Percentiles rank a stretch among this genome's conserved stretches.
Evolutionary conservation across 441 rosid species (phyloP).

Genomic region (Erodium trifolium): DNA sequence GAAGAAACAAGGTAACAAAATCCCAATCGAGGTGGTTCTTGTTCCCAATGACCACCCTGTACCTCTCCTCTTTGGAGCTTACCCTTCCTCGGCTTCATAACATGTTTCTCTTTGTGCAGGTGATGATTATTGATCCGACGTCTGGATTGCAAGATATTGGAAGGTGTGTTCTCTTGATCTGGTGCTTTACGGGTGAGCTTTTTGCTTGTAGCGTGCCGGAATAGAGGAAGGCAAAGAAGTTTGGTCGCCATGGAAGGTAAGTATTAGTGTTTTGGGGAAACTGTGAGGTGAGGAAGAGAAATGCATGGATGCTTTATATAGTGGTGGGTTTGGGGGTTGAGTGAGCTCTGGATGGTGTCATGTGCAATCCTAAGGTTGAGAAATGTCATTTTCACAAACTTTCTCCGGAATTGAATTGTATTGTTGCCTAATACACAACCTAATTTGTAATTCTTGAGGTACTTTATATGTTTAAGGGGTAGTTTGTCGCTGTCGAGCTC

Average conservation of each 20-base stretch:
- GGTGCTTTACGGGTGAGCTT: neutral
- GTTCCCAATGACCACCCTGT: conserved; percentile 3
- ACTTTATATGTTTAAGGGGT: neutral
- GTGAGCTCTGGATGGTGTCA: conserved; percentile 4
- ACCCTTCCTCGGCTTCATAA: conserved; percentile 13
- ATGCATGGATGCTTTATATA: neutral
- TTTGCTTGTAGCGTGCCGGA: neutral
- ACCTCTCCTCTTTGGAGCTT: neutral
- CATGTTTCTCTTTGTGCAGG: conserved; percentile 6
- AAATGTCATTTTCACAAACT: conserved; percentile 1
- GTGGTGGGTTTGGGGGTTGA: neutral
- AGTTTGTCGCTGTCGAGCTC: neutral
- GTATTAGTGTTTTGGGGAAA: neutral
- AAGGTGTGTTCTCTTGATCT: neutral
- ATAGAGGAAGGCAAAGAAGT: conserved; percentile 8
- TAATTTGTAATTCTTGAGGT: conserved; percentile 4
- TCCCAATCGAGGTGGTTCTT: neutral
- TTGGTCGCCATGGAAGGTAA: conserved; percentile 4
- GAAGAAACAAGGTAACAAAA: conserved; percentile 2
- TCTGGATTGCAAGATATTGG: conserved; percentile 2
- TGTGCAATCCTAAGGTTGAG: conserved; percentile 10
- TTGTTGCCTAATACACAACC: conserved; percentile 2
- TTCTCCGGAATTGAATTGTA: neutral
- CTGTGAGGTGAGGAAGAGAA: conserved; percentile 1
- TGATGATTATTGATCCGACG: neutral